phyloP scores from a whole-genome alignment of 1,284 basidiomycete species.

The Irpex lacteus region DNA sequence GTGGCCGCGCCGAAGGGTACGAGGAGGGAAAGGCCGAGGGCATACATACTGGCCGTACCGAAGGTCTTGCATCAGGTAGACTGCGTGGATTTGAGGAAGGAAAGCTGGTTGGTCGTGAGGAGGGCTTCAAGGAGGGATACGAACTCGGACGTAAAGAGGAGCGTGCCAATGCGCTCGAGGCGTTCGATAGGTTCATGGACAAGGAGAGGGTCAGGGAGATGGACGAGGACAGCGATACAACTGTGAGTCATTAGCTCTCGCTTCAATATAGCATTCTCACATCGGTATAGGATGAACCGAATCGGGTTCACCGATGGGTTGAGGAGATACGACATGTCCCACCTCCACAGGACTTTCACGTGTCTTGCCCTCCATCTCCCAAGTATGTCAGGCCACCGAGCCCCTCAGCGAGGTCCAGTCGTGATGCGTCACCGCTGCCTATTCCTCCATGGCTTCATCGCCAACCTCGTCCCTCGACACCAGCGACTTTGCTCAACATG shows the following conservation, averaged over 20 bases:
- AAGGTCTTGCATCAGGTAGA: constrained; percentile 46
- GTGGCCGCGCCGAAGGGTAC: constrained; percentile 33
- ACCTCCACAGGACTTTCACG: constrained; percentile 14
- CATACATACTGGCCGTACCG: constrained; percentile 40
- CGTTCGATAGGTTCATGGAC: constrained; percentile 52
- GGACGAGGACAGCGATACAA: constrained; percentile 32
- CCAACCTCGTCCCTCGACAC: constrained; percentile 9
- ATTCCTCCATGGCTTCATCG: constrained; percentile 28
- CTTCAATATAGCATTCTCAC: no score
- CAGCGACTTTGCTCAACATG: not conserved
- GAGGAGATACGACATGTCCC: constrained; percentile 21
- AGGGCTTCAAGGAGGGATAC: constrained; percentile 42
- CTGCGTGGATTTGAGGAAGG: constrained; percentile 39
- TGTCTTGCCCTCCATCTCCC: constrained; percentile 16
- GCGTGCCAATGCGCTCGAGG: constrained; percentile 46
- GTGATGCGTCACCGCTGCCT: constrained; percentile 18
- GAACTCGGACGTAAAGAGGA: constrained; percentile 46
- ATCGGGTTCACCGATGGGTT: constrained; percentile 29
- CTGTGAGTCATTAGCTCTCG: constrained; percentile 15
- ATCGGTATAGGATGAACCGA: constrained; percentile 17
- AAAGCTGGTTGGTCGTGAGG: constrained; percentile 34
- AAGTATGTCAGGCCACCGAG: constrained; percentile 15
- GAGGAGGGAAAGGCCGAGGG: constrained; percentile 47
- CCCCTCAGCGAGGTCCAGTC: constrained; percentile 5
- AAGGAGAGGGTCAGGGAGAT: constrained; percentile 38